Base-by-base conservation (phyloP, 2,329 filamentous ascomycete genomes). In the Botrytis byssoidea region DNA sequence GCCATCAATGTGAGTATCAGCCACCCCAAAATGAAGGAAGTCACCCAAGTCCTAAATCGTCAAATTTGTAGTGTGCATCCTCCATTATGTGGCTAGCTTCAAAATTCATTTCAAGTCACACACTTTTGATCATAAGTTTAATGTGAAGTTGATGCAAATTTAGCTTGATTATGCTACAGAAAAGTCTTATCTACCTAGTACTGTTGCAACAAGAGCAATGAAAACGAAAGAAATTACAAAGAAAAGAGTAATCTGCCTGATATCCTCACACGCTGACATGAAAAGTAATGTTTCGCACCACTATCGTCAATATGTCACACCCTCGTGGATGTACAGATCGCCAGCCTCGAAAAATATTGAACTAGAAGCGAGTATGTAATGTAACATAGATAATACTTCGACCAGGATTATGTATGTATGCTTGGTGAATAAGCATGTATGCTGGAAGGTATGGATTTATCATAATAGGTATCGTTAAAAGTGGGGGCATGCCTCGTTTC, bases 271-370 rank as follows among this genome's bases (percentile, higher is more conserved):
- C 67, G 67, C 70, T 76, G 74, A 80, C 78, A 79, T 78, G 46
- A 78, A 79, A 72, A 78, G 74, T 74, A 74, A 79, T 80, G 76
- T 75, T 76, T 73, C 72, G 73, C 77, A 74, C 75, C 76, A 79
- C 64, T 76, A 77, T 77, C 74, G 60, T 74, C 76, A 77, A 78
- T 74, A 77, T 77, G 74, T 76, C 76, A 78, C 71, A 77, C 78
- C 76, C 77, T 73, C 74, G 68, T 74, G 72, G 74, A 78, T 78
- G 75, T 77, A 78, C 77, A 77, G 59, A 75, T 78, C 76, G 76
- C 74, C 77, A 77, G 73, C 76, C 75, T 76, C 75, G 76, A 79
- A 80, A 78, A 61, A 80, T 80, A 75, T 78, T 79, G 74, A 60
- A 72, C 32, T 75, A 74, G 66, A 72, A 78, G 75, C 75, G 72